Conservation (phyloP, 768 basidiomycete species). For the Baorangia bicolor region DNA sequence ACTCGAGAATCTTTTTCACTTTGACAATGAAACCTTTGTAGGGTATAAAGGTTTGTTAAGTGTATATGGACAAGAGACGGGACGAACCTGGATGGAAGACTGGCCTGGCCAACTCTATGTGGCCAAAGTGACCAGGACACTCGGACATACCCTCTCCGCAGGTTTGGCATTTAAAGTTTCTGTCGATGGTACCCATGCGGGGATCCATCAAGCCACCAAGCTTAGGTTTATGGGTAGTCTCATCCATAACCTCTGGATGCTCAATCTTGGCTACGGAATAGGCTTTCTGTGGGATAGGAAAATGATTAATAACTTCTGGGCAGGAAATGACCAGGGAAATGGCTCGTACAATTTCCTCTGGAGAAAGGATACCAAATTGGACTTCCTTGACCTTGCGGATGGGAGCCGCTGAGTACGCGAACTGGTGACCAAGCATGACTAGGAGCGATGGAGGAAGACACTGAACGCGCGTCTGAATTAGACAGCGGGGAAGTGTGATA, state of each 20-base stretch:
- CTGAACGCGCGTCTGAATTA: constrained; percentile 19
- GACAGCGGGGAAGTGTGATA: background rate
- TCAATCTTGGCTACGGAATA: constrained; percentile 98
- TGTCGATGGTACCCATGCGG: constrained; percentile 95
- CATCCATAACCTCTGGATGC: constrained; percentile 98
- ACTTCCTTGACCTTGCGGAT: constrained; percentile 96
- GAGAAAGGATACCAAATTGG: constrained; percentile 97
- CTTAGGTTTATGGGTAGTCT: constrained; percentile 86
- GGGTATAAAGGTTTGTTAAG: background rate
- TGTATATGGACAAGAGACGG: background rate
- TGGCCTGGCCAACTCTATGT: constrained; percentile 95
- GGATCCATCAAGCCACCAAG: constrained; percentile 96
- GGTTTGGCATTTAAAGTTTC: constrained; percentile 98
- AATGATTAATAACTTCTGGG: constrained; percentile 7
- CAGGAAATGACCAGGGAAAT: background rate
- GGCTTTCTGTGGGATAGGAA: constrained; percentile 72
- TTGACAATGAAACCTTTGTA: constrained; percentile 88
- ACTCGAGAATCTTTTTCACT: constrained; percentile 99
- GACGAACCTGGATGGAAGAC: constrained; percentile 92
- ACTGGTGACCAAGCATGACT: constrained; percentile 84
- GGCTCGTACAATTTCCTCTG: constrained; percentile 87
- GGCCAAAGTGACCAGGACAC: constrained; percentile 99
- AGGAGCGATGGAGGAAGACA: background rate
- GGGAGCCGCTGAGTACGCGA: constrained; percentile 91
- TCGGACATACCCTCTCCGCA: constrained; percentile 99